Conservation (phyloP, 2,329 filamentous ascomycete species). For the Cladosporium colombiae region DNA sequence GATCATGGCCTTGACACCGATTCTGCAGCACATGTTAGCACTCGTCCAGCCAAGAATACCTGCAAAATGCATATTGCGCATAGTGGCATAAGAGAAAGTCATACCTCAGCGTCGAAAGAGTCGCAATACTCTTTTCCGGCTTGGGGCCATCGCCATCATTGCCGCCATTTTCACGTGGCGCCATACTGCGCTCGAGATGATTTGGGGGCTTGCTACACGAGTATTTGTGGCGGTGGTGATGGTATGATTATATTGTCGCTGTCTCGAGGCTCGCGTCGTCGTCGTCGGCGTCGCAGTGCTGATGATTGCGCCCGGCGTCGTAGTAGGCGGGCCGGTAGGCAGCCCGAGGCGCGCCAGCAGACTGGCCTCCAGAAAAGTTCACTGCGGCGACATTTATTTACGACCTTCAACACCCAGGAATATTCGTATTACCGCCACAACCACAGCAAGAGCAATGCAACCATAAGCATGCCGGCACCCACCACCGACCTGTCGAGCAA, state of each 20-base stretch:
- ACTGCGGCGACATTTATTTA: constrained; percentile 2
- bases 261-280: constrained; percentile 13
- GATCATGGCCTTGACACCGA: constrained; percentile 67
- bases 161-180: constrained; percentile 47
- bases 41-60: background rate
- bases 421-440: background rate
- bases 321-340: constrained; percentile 1
- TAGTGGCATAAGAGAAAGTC: constrained; percentile 35
- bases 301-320: constrained; percentile 22
- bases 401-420: background rate
- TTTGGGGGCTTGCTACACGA: background rate
- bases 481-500: constrained; percentile 56
- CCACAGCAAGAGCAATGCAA: constrained; percentile 4
- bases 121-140: constrained; percentile 77
- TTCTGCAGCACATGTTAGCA: constrained; percentile 46
- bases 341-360: constrained; percentile 1
- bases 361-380: constrained; percentile 12
- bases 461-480: constrained; percentile 38
- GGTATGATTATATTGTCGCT: constrained; percentile 15
- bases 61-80: background rate
- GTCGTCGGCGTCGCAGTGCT: background rate
- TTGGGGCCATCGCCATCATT: constrained; percentile 41
- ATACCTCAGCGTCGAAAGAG: constrained; percentile 77
- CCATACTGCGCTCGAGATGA: constrained; percentile 46
- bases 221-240: constrained; percentile 1